Base-by-base conservation (phyloP, 176 grass and related monocot species). In the Eleusine indica region DNA sequence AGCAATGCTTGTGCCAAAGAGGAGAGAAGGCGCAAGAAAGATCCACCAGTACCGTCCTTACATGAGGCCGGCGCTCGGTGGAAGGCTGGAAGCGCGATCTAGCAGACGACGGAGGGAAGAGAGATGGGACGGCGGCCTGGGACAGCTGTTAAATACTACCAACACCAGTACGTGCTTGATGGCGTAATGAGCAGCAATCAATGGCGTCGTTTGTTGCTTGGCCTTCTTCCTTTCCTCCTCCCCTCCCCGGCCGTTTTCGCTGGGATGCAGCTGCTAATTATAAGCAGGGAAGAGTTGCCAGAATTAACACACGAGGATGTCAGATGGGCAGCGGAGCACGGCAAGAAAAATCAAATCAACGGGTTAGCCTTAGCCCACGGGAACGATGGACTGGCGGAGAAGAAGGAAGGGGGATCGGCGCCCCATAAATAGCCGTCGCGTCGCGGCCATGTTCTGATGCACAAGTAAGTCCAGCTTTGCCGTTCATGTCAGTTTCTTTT, bases 191-290 rank as follows among this genome's bases (percentile, higher is more conserved):
- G 66, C 3, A 29, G 43, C 25, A 35, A 12, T 77, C 32, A 60
- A 82, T 76, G 88, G 79, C 88, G 51, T 53, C 41, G 32, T 21
- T 71, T 80, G 44, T 11, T 21, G 29, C 83, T 86, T 90, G 12
- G 73, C 61, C 84, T 79, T 58, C 78, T 66, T 16, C 58, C 37
- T 9, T 18, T 30, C 57, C 29, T 64, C 75, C 44, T 68, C 13
- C 22, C 10, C n/a, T 32, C 32, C 66, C 4, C 82, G 47, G 84
- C 80, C 74, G 84, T 90, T 86, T 79, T 32, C 42, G 74, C 51
- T 86, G 38, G 56, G 2, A 25, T 15, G 51, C 15, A 53, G 51
- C 21, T 52, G 49, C 75, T 40, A 79, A 79, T 86, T 75, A 80
- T 86, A 81, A 81, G 25, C 61, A 6, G 43, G 9, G 7, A 10